phyloP scores from a whole-genome alignment of 1,284 basidiomycete genomes.

The Trichosporon sp. region DNA sequence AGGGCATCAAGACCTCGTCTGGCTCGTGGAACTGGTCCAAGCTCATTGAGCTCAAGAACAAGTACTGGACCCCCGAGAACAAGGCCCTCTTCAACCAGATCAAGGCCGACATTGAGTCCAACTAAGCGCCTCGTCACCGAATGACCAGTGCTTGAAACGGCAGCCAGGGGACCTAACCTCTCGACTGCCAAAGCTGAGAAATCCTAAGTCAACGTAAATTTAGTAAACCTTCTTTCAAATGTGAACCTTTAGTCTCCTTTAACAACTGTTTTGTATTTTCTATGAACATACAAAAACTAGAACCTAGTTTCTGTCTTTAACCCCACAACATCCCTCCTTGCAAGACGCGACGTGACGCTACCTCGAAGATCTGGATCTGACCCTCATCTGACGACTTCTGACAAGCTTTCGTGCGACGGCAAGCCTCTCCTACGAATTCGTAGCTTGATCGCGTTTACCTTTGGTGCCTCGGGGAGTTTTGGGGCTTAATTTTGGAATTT shows the following conservation, averaged over 20 bases:
- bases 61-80: constrained; percentile 19
- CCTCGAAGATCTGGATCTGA: constrained; percentile 1
- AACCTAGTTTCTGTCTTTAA: constrained; percentile 1
- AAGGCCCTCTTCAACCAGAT: constrained; percentile 3
- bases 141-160: not conserved
- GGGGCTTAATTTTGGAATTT: not conserved
- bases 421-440: not conserved
- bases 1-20: not conserved
- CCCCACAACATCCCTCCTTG: not conserved
- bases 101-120: constrained; percentile 16
- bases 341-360: not conserved
- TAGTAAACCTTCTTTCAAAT: constrained; percentile 3
- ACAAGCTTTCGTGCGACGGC: not conserved
- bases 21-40: constrained; percentile 5
- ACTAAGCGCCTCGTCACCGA: constrained; percentile 15
- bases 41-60: constrained; percentile 8
- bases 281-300: constrained; percentile 11
- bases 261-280: constrained; percentile 10
- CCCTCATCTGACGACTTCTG: not conserved
- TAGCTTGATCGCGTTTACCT: constrained; percentile 7
- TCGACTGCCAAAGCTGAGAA: not conserved
- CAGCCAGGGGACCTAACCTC: not conserved
- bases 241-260: not conserved
- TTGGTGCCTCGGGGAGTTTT: not conserved
- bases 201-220: constrained; percentile 1